Conservation (phyloP, 495 filamentous ascomycete species). For the Penicillium atrosanguineum region DNA sequence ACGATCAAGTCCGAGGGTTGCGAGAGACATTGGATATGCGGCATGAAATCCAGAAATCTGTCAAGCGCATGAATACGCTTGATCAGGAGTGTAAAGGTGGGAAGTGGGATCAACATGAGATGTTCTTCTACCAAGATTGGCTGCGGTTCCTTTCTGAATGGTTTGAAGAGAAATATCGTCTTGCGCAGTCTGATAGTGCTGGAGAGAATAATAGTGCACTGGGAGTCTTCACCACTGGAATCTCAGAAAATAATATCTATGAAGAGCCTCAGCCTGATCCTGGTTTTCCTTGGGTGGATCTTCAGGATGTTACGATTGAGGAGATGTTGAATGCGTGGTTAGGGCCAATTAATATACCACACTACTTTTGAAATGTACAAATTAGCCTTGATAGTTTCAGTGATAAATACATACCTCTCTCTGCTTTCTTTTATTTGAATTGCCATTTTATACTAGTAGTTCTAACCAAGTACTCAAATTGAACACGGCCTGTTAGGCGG, state of each 20-base stretch:
- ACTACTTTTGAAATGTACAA: too few species aligned
- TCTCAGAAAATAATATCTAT: too few species aligned
- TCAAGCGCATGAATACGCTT: constrained; percentile 9
- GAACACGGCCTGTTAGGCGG: constrained; percentile 3
- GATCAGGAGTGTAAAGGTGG: constrained; percentile 10
- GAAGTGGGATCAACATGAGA: constrained; percentile 8
- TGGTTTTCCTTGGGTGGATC: too few species aligned
- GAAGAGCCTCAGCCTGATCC: too few species aligned
- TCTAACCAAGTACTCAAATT: background rate
- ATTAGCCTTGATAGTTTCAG: too few species aligned
- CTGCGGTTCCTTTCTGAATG: constrained; percentile 10
- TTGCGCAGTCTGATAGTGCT: constrained; percentile 9
- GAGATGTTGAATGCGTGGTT: too few species aligned
- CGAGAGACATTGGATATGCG: constrained; percentile 10
- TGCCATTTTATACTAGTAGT: constrained; percentile 8
- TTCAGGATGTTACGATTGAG: too few species aligned
- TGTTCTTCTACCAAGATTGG: constrained; percentile 12
- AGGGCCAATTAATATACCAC: too few species aligned
- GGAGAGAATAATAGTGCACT: constrained; percentile 7
- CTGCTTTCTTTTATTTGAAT: constrained; percentile 10
- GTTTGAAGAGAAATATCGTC: constrained; percentile 15
- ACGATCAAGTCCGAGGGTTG: constrained; percentile 8
- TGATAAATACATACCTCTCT: too few species aligned
- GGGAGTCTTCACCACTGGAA: constrained; percentile 5
- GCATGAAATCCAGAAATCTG: constrained; percentile 1